phyloP scores from a whole-genome alignment of 345 rosid genomes.

The Brassica rapa region DNA sequence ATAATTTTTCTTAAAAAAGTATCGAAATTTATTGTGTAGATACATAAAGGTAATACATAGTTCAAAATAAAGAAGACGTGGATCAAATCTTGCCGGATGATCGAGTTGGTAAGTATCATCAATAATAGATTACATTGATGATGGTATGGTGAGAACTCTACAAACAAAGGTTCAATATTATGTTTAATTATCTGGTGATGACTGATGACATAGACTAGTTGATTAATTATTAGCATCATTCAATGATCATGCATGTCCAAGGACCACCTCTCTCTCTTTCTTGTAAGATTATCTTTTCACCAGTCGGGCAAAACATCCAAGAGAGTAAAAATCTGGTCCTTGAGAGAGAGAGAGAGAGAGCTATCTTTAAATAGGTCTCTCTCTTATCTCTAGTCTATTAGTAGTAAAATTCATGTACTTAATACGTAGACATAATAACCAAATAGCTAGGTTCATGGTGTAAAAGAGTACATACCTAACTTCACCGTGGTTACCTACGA shows the following conservation, averaged over 20 bases:
- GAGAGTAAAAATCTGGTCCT: background rate
- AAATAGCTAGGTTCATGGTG: background rate
- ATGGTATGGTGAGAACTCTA: background rate
- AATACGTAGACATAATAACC: background rate
- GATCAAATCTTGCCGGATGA: slow-evolving; percentile 24
- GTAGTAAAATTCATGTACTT: background rate
- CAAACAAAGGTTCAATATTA: background rate
- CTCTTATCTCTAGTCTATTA: background rate
- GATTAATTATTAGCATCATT: background rate
- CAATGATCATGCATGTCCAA: background rate
- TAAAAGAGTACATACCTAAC: background rate
- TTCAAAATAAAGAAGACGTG: slow-evolving; percentile 21
- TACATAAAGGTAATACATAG: background rate
- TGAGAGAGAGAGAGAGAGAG: background rate
- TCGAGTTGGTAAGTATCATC: background rate
- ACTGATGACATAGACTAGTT: background rate
- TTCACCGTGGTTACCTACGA: slow-evolving; percentile 34
- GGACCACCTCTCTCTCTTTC: background rate
- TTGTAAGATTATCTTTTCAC: background rate
- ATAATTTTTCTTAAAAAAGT: background rate
- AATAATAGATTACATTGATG: background rate
- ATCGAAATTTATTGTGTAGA: background rate
- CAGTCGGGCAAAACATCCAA: background rate
- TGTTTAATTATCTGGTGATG: background rate
- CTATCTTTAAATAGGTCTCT: background rate